Base-by-base conservation (phyloP, 192 early-diverging fungal species). In the Backusella mclennaniae region DNA sequence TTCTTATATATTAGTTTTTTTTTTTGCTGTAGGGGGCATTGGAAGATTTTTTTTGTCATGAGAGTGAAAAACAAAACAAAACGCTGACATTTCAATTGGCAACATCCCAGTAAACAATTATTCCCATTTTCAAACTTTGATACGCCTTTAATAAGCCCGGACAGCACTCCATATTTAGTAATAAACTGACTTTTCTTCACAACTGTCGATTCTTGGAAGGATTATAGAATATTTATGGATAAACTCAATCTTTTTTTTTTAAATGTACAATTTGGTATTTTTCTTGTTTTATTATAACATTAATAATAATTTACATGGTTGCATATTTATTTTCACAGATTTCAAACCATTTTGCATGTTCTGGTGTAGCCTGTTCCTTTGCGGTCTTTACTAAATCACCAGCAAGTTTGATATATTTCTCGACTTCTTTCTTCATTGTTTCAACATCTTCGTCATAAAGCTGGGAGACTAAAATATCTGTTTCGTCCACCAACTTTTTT, bases 321-420 rank as follows among this genome's bases (percentile, higher is more conserved):
- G 41, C 70, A 44, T 71, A 71, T 29, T 71, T 71, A 17, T 71
- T 71, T 49, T 71, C 70, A 12, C 70, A 71, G 11, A 71, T 71
- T n/a, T 39, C 42, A 74, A 79, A 79, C 77, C 77, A 79, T 31
- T 73, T 73, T 19, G 53, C 49, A 63, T 79, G 71, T 19, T 79
- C 77, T 7, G 68, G 73, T 39, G 73, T 41, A 17, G 67, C 67
- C 35, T 67, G 66, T 23, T 73, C 66, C 39, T 79, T 46, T 15
- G 73, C 77, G 0, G 74, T 69, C 14, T 56, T 56, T 15, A 79
- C 73, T 8, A 74, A 26, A 29, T 44, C 71, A 12, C 52, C 35
- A 4, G 71, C 67, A 15, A 38, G 52, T 42, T 53, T 67, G 12
- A 79, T 49, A 69, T 74, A 74, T 14, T 56, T 44, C 8, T 68